Percentiles rank a stretch among this genome's conserved stretches.
Conservation (phyloP, 345 rosid genomes). For the Syzygium jambos region DNA sequence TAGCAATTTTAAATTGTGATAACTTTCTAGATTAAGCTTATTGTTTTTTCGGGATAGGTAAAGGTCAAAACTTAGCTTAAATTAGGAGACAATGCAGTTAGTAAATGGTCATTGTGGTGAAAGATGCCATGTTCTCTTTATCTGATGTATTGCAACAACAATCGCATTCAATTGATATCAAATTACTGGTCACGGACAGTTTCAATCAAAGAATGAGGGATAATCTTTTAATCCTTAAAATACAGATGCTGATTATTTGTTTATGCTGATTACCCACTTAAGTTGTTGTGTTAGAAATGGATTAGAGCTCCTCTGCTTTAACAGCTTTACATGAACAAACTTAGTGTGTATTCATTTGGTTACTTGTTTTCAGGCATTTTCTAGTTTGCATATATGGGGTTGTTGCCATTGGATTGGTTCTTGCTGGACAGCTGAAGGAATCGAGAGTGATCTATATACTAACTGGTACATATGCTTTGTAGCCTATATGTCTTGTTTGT, state of each 20-base stretch:
- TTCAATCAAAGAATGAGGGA: not conserved
- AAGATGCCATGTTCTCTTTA: not conserved
- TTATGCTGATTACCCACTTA: not conserved
- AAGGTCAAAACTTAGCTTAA: not conserved
- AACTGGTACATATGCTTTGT: constrained; percentile 32
- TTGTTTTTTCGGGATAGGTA: not conserved
- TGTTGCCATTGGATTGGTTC: constrained; percentile 59
- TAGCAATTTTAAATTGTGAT: not conserved
- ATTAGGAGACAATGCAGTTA: not conserved
- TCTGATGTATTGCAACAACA: not conserved
- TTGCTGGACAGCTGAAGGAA: constrained; percentile 69
- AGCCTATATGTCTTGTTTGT: not conserved
- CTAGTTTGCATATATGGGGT: constrained; percentile 67
- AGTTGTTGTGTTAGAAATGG: not conserved
- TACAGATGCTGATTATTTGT: not conserved
- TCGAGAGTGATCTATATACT: constrained; percentile 38
- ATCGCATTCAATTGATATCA: not conserved
- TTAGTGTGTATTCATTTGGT: not conserved
- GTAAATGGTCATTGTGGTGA: not conserved
- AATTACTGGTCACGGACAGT: not conserved
- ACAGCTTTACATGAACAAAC: not conserved
- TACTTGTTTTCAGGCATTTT: constrained; percentile 54
- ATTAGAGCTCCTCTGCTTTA: not conserved
- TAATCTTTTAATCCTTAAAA: not conserved
- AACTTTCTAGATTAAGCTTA: not conserved